Base-by-base conservation (phyloP, 352 stramenopile species). In the Phytopythium vexans region DNA sequence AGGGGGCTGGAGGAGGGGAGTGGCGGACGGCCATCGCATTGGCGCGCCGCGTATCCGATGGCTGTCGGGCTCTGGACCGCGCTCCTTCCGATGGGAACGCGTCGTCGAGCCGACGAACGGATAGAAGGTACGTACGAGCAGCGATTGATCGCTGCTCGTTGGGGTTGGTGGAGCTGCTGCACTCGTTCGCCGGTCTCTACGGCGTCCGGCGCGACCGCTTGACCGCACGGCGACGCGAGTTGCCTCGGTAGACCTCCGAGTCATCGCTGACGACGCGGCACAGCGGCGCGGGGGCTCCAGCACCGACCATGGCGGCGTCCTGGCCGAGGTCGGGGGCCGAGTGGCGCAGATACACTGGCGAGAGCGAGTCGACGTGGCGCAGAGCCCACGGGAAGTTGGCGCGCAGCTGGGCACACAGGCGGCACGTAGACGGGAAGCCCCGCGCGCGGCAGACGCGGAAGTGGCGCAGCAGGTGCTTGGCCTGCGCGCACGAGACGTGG, bases 391-490 rank as follows among this genome's bases (percentile, higher is more conserved):
- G 40, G 49, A 70, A 75, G 16, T 77, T 61, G 32, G 41, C 36
- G 21, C 49, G 60, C 8, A 80, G 57, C 41, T 45, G 46, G 9
- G 41, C 33, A 51, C 70, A 80, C 41, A 77, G 62, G 14, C 45
- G 32, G 56, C 70, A 80, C 27, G n/a, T 32, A 14, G 42, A 32
- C 5, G 39, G 36, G 33, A 72, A 72, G 15, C 62, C 46, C 33
- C 58, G 60, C 12, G 70, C 61, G 8, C 62, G 54, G 52, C 70
- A 80, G 14, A 74, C 51, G 42, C 70, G 70, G 42, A 77, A 80
- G 59, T 80, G 70, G 48, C 71, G 71, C 53, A 81, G 57, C 47
- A 81, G 56, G 11, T 65, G 61, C 62, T 81, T 81, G 37, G 71
- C 67, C 48, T 81, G 65, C 27, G 60, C 62, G 50, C 71, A 81